Evolutionary conservation across 148 eudicot species (phyloP).

Genomic region (Chenopodium quinoa): DNA sequence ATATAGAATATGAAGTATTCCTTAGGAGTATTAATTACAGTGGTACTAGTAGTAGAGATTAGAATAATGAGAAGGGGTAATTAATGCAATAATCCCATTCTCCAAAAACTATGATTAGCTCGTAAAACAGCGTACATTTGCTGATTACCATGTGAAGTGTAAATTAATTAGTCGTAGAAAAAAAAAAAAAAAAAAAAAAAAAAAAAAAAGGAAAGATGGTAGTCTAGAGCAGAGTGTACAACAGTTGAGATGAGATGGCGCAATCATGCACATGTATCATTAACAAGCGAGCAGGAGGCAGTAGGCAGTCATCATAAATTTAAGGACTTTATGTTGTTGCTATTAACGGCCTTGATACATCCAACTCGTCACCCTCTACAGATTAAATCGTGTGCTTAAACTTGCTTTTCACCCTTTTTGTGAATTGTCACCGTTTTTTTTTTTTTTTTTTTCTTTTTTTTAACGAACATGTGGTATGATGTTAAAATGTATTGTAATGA

Average conservation of each 20-base stretch:
- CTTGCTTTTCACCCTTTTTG: background rate
- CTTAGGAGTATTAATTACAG: background rate
- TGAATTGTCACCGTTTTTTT: background rate
- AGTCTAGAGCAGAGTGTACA: background rate
- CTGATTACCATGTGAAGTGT: constrained; percentile 2
- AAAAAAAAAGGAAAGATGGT: background rate
- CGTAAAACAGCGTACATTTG: background rate
- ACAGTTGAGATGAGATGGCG: background rate
- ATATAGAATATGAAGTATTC: no score
- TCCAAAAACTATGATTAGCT: constrained; percentile 13
- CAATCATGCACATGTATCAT: constrained; percentile 17
- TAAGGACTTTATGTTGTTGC: background rate
- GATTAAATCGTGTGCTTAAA: constrained; percentile 9
- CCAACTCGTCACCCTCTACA: constrained; percentile 15
- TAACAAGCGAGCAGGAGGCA: background rate
- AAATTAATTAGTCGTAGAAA: background rate
- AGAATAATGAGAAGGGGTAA: background rate
- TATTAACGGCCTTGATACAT: background rate
- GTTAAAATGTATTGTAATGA: no score
- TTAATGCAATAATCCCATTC: constrained; percentile 7
- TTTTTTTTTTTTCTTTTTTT: no score
- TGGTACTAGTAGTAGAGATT: background rate
- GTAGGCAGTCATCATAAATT: background rate
- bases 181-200: background rate
- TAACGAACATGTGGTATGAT: no score